Evolutionary conservation across 176 grass and related monocot genomes (phyloP), one percentile per base, ranked within the genome.

Genomic region (Tillandsia fasciculata): DNA sequence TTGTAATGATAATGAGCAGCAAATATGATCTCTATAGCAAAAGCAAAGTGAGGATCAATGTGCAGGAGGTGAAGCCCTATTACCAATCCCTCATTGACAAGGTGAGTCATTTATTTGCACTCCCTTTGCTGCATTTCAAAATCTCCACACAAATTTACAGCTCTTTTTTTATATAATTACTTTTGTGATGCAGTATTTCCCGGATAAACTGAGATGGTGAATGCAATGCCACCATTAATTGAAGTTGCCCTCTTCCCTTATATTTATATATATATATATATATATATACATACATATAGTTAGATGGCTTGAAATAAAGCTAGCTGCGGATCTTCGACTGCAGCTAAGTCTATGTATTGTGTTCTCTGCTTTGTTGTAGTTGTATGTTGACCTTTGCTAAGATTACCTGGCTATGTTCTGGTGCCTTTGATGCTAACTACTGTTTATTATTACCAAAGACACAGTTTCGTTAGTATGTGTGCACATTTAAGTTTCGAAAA

Each of bases 21-120:
- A 84, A 84, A 70, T 84, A 79, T 66, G 76, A 79, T 61, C 20
- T 79, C 2, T 79, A 79, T 54, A 79, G 82, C 76, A 79, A 84
- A 48, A 79, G 76, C 63, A 84, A 75, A 66, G 70, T 79, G 17
- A 75, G 71, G 26, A 28, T 84, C 18, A 61, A 84, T 64, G 76
- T 84, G 52, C 71, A 79, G 42, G 64, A 74, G 65, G 82, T 84
- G 51, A 79, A 84, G 53, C 76, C 76, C 23, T 84, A 84, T 18
- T 84, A 84, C 54, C 51, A 73, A 11, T 84, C 82, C 13, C 76
- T 84, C 53, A 84, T 84, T 50, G 50, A 79, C 15, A 84, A 84
- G 74, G 81, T 84, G 51, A 42, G 33, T 6, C 24, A 6, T 42
- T 6, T 6, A 4, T 42, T 42, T 42, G 33, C 33, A 42, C 33